These are phyloP conservation scores for Talaromyces verruculosus DNA, from an alignment of 2,329 filamentous ascomycete genomes.

Conservation along the genomic window DNA sequence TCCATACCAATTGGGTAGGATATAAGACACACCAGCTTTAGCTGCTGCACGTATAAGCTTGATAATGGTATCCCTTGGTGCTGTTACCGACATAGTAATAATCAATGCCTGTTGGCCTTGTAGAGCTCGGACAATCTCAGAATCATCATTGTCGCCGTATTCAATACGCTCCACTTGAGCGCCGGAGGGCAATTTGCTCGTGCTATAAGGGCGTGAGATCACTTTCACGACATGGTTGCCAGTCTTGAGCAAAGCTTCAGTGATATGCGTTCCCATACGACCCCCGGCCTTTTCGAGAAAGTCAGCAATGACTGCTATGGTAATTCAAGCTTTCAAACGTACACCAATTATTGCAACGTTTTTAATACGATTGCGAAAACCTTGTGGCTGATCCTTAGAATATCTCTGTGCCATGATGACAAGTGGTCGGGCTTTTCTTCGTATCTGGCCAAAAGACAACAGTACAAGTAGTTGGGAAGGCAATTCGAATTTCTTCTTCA, in stretches of 20 bases:
- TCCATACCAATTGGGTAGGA: slow-evolving; percentile 55
- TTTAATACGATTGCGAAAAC: slow-evolving; percentile 5
- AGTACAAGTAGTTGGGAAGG: neutral
- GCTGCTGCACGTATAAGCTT: slow-evolving; percentile 55
- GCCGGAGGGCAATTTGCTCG: neutral
- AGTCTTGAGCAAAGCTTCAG: slow-evolving; percentile 1
- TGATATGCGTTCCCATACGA: slow-evolving; percentile 4
- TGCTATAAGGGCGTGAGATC: slow-evolving; percentile 9
- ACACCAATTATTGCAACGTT: slow-evolving; percentile 16
- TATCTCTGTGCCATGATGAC: slow-evolving; percentile 6
- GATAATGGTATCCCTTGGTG: slow-evolving; percentile 48
- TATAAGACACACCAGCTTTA: slow-evolving; percentile 55
- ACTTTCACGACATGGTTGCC: slow-evolving; percentile 13
- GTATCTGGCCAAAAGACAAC: neutral
- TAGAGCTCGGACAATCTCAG: slow-evolving; percentile 52
- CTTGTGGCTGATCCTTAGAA: slow-evolving; percentile 9
- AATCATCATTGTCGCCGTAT: slow-evolving; percentile 33
- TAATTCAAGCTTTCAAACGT: neutral
- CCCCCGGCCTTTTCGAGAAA: slow-evolving; percentile 8
- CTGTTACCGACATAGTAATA: slow-evolving; percentile 53
- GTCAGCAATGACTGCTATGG: neutral
- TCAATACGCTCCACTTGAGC: neutral
- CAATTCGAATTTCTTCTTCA: neutral
- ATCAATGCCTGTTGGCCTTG: slow-evolving; percentile 58
- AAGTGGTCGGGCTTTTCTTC: neutral